Conservation (phyloP, 1,284 basidiomycete species). For the Wolfiporia cocos region DNA sequence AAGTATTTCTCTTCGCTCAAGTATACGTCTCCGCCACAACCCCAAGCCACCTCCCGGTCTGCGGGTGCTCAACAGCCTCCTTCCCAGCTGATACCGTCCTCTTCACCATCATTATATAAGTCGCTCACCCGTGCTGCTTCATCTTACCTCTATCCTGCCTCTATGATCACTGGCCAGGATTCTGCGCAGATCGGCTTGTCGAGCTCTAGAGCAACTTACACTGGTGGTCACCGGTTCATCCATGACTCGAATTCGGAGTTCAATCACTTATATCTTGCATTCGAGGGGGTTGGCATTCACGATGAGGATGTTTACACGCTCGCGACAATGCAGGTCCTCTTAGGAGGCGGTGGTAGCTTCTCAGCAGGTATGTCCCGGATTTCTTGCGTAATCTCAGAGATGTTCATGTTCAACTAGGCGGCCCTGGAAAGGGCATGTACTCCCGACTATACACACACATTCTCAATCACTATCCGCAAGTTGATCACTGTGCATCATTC, state of each 20-base stretch:
- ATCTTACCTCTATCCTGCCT: slow-evolving; percentile 56
- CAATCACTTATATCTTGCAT: slow-evolving; percentile 91
- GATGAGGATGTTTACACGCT: slow-evolving; percentile 94
- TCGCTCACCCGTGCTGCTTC: slow-evolving; percentile 68
- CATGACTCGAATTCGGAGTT: slow-evolving; percentile 71
- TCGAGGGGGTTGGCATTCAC: slow-evolving; percentile 89
- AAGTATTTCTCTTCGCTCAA: slow-evolving; percentile 80
- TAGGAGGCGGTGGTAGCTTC: slow-evolving; percentile 95
- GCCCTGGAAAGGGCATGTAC: slow-evolving; percentile 99
- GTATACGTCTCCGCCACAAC: slow-evolving; percentile 25
- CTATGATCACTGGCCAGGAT: slow-evolving; percentile 23
- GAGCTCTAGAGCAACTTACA: slow-evolving; percentile 60
- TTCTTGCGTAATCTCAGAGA: slow-evolving; percentile 2
- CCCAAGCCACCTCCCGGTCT: slow-evolving; percentile 25
- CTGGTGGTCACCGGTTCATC: slow-evolving; percentile 80
- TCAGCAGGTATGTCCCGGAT: slow-evolving; percentile 63
- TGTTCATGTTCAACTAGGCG: slow-evolving; percentile 42
- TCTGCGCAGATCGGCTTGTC: slow-evolving; percentile 17
- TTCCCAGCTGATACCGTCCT: slow-evolving; percentile 40
- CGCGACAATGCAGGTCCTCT: slow-evolving; percentile 91
- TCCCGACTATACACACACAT: slow-evolving; percentile 97
- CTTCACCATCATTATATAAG: slow-evolving; percentile 54
- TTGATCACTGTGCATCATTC: slow-evolving; percentile 97
- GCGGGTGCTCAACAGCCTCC: slow-evolving; percentile 16
- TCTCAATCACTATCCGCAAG: slow-evolving; percentile 89